phyloP scores from a whole-genome alignment of 2,329 filamentous ascomycete species.

The Daldinia eschscholtzii region DNA sequence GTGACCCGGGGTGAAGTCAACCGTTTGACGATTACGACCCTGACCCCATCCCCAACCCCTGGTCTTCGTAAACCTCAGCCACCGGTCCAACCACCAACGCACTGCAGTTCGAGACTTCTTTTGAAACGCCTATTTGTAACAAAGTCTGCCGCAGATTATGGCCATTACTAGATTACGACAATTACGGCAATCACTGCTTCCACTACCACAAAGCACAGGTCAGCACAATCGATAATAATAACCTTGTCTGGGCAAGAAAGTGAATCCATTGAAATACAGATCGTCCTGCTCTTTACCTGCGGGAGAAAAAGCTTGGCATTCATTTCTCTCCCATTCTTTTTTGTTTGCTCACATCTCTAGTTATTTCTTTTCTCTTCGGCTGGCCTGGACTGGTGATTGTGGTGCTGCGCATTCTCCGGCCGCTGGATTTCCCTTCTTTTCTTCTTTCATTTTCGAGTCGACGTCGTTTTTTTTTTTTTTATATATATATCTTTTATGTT shows the following conservation, averaged over 20 bases:
- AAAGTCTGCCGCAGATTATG: conserved; percentile 44
- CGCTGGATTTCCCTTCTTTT: conserved; percentile 13
- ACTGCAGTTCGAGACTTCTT: conserved; percentile 26
- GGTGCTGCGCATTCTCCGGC: conserved; percentile 40
- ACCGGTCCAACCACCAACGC: conserved; percentile 24
- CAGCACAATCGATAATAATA: conserved; percentile 14
- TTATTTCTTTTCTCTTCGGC: conserved; percentile 15
- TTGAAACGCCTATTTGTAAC: conserved; percentile 46
- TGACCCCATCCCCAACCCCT: conserved; percentile 19
- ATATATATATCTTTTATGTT: not conserved
- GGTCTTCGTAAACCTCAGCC: conserved; percentile 6
- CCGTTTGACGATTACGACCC: conserved; percentile 4
- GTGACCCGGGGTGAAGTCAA: not conserved
- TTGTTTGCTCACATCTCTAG: conserved; percentile 3
- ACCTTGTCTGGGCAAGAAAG: conserved; percentile 8
- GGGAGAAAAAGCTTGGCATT: conserved; percentile 43
- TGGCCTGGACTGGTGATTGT: conserved; percentile 29
- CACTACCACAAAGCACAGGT: not conserved
- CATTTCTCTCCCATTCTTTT: conserved; percentile 16
- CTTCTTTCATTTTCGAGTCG: conserved; percentile 12
- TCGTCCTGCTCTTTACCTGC: conserved; percentile 17
- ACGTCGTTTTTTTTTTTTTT: not conserved
- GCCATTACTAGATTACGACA: too few relatives aligned
- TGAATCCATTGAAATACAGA: conserved; percentile 37
- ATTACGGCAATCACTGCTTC: not conserved